These are phyloP conservation scores for Sporobolomyces roseus DNA, from an alignment of 768 basidiomycete species.

Conservation along the genomic window DNA sequence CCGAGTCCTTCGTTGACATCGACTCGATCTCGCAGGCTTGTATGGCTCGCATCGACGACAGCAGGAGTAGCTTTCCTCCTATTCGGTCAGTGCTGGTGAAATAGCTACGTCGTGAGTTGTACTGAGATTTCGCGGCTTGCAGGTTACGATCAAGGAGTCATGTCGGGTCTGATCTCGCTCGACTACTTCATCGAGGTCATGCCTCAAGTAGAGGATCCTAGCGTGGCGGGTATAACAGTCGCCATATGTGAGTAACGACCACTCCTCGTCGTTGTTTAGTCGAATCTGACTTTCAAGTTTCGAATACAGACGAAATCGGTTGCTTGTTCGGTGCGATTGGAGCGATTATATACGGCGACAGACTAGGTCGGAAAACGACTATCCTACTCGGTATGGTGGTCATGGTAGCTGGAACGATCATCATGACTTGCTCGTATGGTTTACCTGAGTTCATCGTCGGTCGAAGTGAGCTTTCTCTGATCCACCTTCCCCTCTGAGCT, in stretches of 20 bases:
- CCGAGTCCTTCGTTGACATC: neutral
- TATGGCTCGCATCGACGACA: constrained; percentile 14
- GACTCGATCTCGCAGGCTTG: constrained; percentile 1
- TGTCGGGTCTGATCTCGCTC: neutral
- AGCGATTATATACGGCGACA: constrained; percentile 42
- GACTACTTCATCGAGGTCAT: constrained; percentile 7
- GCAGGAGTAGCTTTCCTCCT: constrained; percentile 6
- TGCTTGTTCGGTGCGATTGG: constrained; percentile 44
- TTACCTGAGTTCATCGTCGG: constrained; percentile 44
- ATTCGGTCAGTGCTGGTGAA: constrained; percentile 1
- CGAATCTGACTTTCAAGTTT: too few relatives aligned
- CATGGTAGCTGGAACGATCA: constrained; percentile 25
- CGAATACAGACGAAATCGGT: constrained; percentile 36
- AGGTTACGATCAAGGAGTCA: constrained; percentile 12
- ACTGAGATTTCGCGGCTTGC: too few relatives aligned
- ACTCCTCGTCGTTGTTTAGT: too few relatives aligned
- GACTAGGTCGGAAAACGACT: constrained; percentile 40
- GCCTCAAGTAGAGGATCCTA: neutral
- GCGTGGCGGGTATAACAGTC: constrained; percentile 12
- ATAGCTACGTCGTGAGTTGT: too few relatives aligned
- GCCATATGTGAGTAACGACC: too few relatives aligned
- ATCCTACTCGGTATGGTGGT: constrained; percentile 43
- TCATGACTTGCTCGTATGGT: constrained; percentile 41
- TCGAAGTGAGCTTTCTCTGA: constrained; percentile 22
- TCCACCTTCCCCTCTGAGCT: neutral